Conservation (phyloP, 768 basidiomycete genomes). For the Suillus cothurnatus region DNA sequence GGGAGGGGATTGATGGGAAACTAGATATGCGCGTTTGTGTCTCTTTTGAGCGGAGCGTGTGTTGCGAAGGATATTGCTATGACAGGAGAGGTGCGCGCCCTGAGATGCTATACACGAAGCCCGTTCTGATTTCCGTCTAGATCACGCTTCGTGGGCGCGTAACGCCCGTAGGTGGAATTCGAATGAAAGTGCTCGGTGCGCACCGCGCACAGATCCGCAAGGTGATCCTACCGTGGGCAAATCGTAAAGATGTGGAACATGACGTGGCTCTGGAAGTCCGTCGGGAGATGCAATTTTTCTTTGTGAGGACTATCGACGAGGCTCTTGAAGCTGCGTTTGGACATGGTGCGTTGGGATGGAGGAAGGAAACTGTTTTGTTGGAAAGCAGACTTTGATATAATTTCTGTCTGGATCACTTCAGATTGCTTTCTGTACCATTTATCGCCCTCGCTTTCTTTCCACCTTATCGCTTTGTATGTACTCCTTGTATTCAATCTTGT, state of each 20-base stretch:
- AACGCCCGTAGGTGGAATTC: constrained; percentile 87
- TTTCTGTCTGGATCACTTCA: background rate
- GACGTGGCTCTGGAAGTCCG: constrained; percentile 77
- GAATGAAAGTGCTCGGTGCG: constrained; percentile 89
- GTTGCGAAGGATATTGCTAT: constrained; percentile 78
- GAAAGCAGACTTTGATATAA: constrained; percentile 51
- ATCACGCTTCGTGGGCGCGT: constrained; percentile 84
- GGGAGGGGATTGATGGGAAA: background rate
- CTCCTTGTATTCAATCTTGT: background rate
- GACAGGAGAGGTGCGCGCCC: constrained; percentile 76
- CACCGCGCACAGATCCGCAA: constrained; percentile 84
- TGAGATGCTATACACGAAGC: background rate
- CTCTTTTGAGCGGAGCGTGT: constrained; percentile 74
- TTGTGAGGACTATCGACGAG: constrained; percentile 77
- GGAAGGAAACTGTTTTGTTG: constrained; percentile 49
- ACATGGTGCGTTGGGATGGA: constrained; percentile 65
- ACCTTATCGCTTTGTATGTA: constrained; percentile 9
- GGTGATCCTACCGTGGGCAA: constrained; percentile 82
- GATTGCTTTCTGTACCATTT: background rate
- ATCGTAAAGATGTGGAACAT: constrained; percentile 85
- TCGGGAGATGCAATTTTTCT: constrained; percentile 78
- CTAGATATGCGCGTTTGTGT: constrained; percentile 84
- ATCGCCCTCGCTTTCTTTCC: background rate
- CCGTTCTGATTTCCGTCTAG: constrained; percentile 29
- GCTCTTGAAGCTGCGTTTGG: constrained; percentile 86